A percentile compares a stretch with the other conserved stretches of the same genome.
These are phyloP conservation scores for Triadica sebifera DNA, from an alignment of 345 rosid genomes.

Conservation along the genomic window DNA sequence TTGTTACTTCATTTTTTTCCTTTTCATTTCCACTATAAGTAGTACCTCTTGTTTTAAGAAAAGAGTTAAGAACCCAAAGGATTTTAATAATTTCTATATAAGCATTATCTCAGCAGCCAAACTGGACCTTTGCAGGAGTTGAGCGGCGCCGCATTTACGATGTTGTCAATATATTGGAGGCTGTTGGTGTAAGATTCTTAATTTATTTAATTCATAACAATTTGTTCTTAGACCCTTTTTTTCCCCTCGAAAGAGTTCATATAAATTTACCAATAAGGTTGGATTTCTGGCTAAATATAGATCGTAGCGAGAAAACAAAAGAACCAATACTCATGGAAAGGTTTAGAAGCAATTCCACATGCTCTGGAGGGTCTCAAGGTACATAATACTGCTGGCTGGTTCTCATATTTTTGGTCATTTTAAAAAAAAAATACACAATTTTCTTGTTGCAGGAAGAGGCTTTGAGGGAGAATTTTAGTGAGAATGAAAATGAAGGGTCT, in stretches of 20 bases:
- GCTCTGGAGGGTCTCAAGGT: constrained; percentile 58
- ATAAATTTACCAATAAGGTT: neutral
- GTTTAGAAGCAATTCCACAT: constrained; percentile 63
- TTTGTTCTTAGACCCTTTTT: no score
- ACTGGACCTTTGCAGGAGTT: constrained; percentile 44
- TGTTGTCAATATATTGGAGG: constrained; percentile 78
- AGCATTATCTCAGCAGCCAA: neutral
- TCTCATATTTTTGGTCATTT: constrained; percentile 4
- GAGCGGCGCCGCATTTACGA: constrained; percentile 79
- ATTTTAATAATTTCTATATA: neutral
- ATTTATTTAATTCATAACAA: neutral
- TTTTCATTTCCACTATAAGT: neutral
- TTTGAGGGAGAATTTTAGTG: constrained; percentile 48
- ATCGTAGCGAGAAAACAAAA: constrained; percentile 70
- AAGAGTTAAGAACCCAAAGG: neutral
- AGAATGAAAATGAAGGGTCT: constrained; percentile 39
- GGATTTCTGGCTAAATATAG: constrained; percentile 31
- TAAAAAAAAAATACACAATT: neutral
- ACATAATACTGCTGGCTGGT: neutral
- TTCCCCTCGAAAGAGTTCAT: neutral
- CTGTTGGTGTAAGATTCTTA: constrained; percentile 53
- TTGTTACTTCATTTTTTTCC: neutral
- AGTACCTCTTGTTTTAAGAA: neutral
- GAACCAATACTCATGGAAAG: constrained; percentile 77
- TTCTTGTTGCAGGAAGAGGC: constrained; percentile 52